phyloP scores from a whole-genome alignment of 345 rosid species.

The Murraya koenigii region DNA sequence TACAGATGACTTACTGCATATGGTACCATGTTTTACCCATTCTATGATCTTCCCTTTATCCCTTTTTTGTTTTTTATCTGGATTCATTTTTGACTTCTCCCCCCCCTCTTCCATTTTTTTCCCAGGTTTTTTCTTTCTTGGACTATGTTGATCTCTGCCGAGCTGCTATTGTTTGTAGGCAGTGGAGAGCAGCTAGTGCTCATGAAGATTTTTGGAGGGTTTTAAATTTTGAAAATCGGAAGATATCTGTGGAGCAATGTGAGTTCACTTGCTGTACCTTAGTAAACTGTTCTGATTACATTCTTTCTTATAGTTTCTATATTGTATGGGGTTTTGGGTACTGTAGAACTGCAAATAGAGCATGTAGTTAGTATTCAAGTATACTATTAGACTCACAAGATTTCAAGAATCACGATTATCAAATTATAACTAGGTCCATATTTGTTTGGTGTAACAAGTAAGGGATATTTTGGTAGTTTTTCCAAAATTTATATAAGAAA shows the following conservation, averaged over 20 bases:
- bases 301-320: not conserved
- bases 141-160: slow-evolving; percentile 70
- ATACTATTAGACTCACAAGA: not conserved
- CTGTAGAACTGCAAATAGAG: not conserved
- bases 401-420: not conserved
- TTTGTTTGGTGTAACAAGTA: not conserved
- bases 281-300: not conserved
- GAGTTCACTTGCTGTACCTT: slow-evolving; percentile 28
- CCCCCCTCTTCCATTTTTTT: not conserved
- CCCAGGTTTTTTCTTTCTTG: slow-evolving; percentile 92
- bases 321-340: not conserved
- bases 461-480: not conserved
- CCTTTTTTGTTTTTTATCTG: not conserved
- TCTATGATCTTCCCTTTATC: not conserved
- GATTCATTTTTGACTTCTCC: not conserved
- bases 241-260: slow-evolving; percentile 82
- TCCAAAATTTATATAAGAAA: not conserved
- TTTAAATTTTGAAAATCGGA: slow-evolving; percentile 78
- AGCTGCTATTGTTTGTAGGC: slow-evolving; percentile 90
- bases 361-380: not conserved
- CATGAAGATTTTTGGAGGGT: slow-evolving; percentile 98
- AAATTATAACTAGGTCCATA: not conserved
- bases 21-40: slow-evolving; percentile 44
- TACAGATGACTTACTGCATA: slow-evolving; percentile 87
- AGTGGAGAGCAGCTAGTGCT: slow-evolving; percentile 91